phyloP scores from a whole-genome alignment of 2,329 filamentous ascomycete species.

The Fusarium begoniae region DNA sequence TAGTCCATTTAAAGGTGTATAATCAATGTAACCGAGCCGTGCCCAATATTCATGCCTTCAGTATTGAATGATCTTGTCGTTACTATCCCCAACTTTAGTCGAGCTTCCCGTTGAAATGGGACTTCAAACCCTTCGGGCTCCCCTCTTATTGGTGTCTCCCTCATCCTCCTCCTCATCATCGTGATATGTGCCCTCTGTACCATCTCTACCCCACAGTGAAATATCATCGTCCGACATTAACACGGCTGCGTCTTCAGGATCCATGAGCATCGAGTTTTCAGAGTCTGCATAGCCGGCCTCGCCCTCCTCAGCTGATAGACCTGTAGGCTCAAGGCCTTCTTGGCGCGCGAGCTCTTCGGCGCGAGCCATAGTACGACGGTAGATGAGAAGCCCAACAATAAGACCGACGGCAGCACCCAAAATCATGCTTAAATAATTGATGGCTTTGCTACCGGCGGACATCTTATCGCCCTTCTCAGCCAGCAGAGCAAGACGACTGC shows the following conservation, averaged over 20 bases:
- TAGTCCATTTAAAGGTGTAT: slow-evolving; percentile 8
- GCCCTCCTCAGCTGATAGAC: slow-evolving; percentile 45
- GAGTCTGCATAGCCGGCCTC: slow-evolving; percentile 54
- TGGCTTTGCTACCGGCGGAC: slow-evolving; percentile 77
- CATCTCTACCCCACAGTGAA: slow-evolving; percentile 62
- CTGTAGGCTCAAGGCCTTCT: slow-evolving; percentile 45
- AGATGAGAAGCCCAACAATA: slow-evolving; percentile 85
- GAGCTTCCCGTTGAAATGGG: neutral
- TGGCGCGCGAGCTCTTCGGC: slow-evolving; percentile 66
- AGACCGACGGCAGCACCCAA: slow-evolving; percentile 77
- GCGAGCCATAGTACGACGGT: slow-evolving; percentile 73
- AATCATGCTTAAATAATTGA: slow-evolving; percentile 86
- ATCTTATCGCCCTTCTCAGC: slow-evolving; percentile 87
- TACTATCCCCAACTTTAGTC: slow-evolving; percentile 4
- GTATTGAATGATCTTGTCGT: neutral
- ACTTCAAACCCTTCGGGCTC: slow-evolving; percentile 2
- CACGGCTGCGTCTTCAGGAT: slow-evolving; percentile 61
- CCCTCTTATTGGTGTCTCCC: slow-evolving; percentile 30
- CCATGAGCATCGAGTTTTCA: slow-evolving; percentile 53
- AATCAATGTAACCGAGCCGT: neutral
- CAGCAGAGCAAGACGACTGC: slow-evolving; percentile 80
- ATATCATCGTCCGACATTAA: slow-evolving; percentile 69
- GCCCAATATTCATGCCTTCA: neutral
- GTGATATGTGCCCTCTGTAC: slow-evolving; percentile 47
- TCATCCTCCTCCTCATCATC: slow-evolving; percentile 45